Conservation (phyloP, 1,284 basidiomycete species). For the Somion occarium region DNA sequence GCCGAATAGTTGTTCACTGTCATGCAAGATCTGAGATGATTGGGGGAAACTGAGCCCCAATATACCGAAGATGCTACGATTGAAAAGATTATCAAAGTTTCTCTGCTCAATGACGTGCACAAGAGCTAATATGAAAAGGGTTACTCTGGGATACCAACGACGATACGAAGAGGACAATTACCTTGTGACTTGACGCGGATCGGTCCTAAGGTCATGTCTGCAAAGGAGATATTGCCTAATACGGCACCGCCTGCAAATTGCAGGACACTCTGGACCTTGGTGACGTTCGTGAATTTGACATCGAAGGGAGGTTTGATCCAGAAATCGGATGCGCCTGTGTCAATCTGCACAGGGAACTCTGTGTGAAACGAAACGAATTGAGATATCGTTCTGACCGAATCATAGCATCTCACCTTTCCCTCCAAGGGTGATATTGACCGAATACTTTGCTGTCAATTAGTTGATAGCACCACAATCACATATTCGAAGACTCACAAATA, state of each 20-base stretch:
- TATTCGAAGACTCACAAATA: not conserved
- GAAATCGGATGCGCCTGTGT: slow-evolving; percentile 16
- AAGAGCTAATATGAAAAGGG: slow-evolving; percentile 22
- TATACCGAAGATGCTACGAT: slow-evolving; percentile 19
- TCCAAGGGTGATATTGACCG: not conserved
- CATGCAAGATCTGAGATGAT: slow-evolving; percentile 16
- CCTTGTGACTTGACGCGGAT: slow-evolving; percentile 25
- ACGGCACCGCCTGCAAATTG: slow-evolving; percentile 19
- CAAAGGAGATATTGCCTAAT: slow-evolving; percentile 20
- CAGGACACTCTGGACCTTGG: not conserved
- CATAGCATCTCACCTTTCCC: not conserved
- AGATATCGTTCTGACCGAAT: no score
- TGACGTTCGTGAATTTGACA: slow-evolving; percentile 7
- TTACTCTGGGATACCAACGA: slow-evolving; percentile 23
- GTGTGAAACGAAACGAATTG: not conserved
- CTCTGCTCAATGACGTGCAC: slow-evolving; percentile 21
- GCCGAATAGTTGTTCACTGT: slow-evolving; percentile 9
- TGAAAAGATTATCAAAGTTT: slow-evolving; percentile 18
- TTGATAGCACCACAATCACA: not conserved
- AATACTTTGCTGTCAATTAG: not conserved
- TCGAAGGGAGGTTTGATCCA: slow-evolving; percentile 7
- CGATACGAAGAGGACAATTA: slow-evolving; percentile 17
- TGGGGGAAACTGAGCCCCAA: slow-evolving; percentile 24
- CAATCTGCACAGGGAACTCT: slow-evolving; percentile 14
- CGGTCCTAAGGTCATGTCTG: slow-evolving; percentile 21